phyloP scores from a whole-genome alignment of 352 stramenopile species.

The Pythium coloratum region DNA sequence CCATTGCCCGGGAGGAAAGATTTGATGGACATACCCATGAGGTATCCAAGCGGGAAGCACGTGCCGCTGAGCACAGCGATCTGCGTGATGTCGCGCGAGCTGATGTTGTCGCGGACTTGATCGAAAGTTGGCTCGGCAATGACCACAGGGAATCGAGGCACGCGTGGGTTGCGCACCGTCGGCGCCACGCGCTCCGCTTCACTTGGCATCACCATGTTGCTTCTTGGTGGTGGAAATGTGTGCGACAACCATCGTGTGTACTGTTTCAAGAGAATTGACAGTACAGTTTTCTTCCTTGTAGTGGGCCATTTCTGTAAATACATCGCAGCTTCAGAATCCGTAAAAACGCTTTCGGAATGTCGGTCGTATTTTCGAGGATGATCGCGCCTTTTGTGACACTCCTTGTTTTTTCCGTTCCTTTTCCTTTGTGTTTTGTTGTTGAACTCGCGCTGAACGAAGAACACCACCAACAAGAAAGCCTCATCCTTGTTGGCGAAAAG shows the following conservation, averaged over 20 bases:
- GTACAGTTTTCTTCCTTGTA: background rate
- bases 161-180: slow-evolving; percentile 55
- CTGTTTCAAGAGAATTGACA: background rate
- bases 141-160: slow-evolving; percentile 71
- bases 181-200: slow-evolving; percentile 38
- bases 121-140: slow-evolving; percentile 55
- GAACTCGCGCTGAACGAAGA: slow-evolving; percentile 8
- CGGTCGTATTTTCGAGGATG: slow-evolving; percentile 28
- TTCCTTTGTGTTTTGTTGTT: slow-evolving; percentile 20
- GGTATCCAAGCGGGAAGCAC: slow-evolving; percentile 72
- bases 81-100: slow-evolving; percentile 45
- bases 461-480: background rate
- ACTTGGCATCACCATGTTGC: slow-evolving; percentile 17
- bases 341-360: slow-evolving; percentile 23
- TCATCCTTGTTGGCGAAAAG: background rate
- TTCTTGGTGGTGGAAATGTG: background rate
- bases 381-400: slow-evolving; percentile 27
- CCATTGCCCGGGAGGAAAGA: background rate
- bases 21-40: slow-evolving; percentile 46
- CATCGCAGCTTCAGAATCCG: background rate
- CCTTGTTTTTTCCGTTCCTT: slow-evolving; percentile 15
- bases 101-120: slow-evolving; percentile 64
- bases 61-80: slow-evolving; percentile 38
- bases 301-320: slow-evolving; percentile 1
- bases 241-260: slow-evolving; percentile 10